These are phyloP conservation scores for Peltaster fructicola DNA, from an alignment of 2,329 filamentous ascomycete species.

Conservation along the genomic window DNA sequence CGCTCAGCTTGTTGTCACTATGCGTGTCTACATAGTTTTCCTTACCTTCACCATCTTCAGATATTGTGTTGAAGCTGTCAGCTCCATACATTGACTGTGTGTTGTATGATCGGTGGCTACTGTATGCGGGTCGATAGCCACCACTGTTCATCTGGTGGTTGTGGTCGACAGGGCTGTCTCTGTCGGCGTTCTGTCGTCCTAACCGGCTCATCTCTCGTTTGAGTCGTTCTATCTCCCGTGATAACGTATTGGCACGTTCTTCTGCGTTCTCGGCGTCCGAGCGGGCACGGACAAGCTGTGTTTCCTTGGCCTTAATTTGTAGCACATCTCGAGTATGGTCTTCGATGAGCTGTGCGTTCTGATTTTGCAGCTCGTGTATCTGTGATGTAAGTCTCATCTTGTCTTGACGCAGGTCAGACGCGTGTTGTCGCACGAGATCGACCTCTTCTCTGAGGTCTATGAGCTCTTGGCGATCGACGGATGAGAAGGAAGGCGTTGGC, in stretches of 20 bases:
- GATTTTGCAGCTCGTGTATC: constrained; percentile 85
- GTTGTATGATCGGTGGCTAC: constrained; percentile 9
- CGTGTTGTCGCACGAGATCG: constrained; percentile 55
- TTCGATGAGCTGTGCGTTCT: constrained; percentile 92
- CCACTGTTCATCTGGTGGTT: constrained; percentile 6
- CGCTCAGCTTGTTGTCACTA: constrained; percentile 10
- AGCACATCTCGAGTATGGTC: constrained; percentile 91
- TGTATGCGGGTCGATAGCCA: constrained; percentile 9
- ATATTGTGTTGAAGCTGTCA: constrained; percentile 2
- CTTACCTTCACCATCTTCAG: constrained; percentile 25
- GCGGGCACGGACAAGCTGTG: constrained; percentile 78
- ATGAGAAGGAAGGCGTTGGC: constrained; percentile 44
- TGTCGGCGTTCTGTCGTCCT: constrained; percentile 31
- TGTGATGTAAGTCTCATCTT: constrained; percentile 67
- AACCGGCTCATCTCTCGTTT: constrained; percentile 60
- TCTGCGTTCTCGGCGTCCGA: constrained; percentile 82
- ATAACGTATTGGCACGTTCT: constrained; percentile 64
- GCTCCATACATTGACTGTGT: constrained; percentile 8
- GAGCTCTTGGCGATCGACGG: constrained; percentile 78
- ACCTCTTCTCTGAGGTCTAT: constrained; percentile 75
- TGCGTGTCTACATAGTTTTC: constrained; percentile 20
- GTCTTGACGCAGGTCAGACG: constrained; percentile 68
- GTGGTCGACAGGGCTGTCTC: constrained; percentile 13
- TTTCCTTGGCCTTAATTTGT: constrained; percentile 96
- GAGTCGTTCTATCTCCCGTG: constrained; percentile 77